phyloP scores from a whole-genome alignment of 176 grass and related monocot species.

The Phoenix roebelenii region DNA sequence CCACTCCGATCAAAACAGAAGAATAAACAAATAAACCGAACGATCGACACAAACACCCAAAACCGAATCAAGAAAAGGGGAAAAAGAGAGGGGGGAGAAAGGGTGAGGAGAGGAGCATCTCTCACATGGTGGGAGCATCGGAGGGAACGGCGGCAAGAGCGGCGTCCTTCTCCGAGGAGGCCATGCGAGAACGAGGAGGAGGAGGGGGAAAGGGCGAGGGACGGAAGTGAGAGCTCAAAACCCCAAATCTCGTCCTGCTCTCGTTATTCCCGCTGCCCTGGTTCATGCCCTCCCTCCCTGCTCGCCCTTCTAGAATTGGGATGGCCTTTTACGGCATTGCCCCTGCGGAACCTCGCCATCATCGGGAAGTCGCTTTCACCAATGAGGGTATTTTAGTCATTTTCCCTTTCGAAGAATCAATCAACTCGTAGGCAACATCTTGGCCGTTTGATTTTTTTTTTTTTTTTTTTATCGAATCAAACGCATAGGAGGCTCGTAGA shows the following conservation, averaged over 20 bases:
- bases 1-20: too few species aligned
- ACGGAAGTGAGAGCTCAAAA: conserved; percentile 41
- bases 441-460: too few species aligned
- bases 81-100: not conserved
- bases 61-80: not conserved
- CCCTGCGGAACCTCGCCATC: too few species aligned
- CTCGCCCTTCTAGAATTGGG: too few species aligned
- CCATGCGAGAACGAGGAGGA: conserved; percentile 4
- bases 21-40: too few species aligned
- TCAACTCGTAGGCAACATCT: too few species aligned
- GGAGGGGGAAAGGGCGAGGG: not conserved
- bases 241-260: conserved; percentile 20
- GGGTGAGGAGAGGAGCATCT: conserved; percentile 8
- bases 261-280: not conserved
- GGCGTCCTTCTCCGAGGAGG: conserved; percentile 37
- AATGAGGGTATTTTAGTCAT: not conserved
- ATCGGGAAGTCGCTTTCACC: too few species aligned
- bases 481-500: too few species aligned
- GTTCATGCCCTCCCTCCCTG: too few species aligned
- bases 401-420: not conserved
- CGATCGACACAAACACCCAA: too few species aligned
- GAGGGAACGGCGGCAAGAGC: conserved; percentile 31
- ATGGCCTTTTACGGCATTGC: too few species aligned
- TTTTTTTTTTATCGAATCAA: too few species aligned
- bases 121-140: conserved; percentile 60